Conservation (phyloP, 2,329 filamentous ascomycete species). For the Ascochyta clinopodiicola region DNA sequence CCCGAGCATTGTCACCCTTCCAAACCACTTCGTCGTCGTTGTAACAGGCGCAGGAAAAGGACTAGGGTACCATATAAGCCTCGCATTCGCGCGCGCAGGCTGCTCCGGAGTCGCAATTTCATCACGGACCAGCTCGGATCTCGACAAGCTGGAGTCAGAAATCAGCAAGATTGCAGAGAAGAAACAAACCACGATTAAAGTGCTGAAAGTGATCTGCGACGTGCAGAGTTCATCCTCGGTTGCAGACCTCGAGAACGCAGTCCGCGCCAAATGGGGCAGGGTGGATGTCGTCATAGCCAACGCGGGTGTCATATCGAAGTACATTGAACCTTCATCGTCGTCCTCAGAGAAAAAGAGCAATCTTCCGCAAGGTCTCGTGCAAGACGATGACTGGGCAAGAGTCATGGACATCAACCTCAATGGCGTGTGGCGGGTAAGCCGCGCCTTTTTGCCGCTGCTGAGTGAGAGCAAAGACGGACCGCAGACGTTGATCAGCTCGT, state of each 20-base stretch:
- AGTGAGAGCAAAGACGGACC: slow-evolving; percentile 9
- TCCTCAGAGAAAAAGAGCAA: slow-evolving; percentile 4
- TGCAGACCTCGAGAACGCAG: slow-evolving; percentile 6
- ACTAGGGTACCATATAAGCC: slow-evolving; percentile 59
- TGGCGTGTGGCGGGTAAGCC: slow-evolving; percentile 24
- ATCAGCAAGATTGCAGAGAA: slow-evolving; percentile 14
- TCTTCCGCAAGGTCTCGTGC: slow-evolving; percentile 23
- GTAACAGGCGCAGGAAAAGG: slow-evolving; percentile 64
- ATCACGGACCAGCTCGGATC: slow-evolving; percentile 22
- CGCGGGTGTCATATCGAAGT: slow-evolving; percentile 26
- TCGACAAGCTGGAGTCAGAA: slow-evolving; percentile 16
- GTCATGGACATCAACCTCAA: slow-evolving; percentile 31
- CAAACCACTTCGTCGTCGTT: slow-evolving; percentile 48
- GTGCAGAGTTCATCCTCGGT: slow-evolving; percentile 15
- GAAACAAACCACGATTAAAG: slow-evolving; percentile 29
- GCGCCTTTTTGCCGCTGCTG: slow-evolving; percentile 28
- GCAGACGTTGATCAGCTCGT: slow-evolving; percentile 24
- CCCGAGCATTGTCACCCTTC: slow-evolving; percentile 39
- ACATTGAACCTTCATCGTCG: slow-evolving; percentile 9
- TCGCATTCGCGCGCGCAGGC: slow-evolving; percentile 62
- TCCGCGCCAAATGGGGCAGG: slow-evolving; percentile 17
- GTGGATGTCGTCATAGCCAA: slow-evolving; percentile 32
- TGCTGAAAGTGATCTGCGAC: slow-evolving; percentile 30
- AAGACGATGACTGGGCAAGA: slow-evolving; percentile 28
- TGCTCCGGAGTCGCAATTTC: slow-evolving; percentile 60